A percentile compares a stretch with the other conserved stretches of the same genome.
Conservation (phyloP, 768 basidiomycete species). For the Kwoniella sp. region DNA sequence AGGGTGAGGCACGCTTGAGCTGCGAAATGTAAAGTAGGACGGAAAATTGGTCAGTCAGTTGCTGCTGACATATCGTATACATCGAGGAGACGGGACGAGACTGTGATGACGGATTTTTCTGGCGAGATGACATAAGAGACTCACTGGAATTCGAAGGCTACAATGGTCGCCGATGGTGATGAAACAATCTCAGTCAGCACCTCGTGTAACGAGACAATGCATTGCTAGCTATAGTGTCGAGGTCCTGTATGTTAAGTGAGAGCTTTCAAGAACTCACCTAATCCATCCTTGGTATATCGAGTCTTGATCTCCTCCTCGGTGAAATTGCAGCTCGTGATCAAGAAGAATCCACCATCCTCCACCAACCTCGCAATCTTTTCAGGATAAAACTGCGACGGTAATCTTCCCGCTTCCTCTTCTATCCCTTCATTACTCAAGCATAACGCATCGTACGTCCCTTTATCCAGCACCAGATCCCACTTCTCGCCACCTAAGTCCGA, state of each 20-base stretch:
- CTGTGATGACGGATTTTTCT: background rate
- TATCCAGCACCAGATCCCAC: slow-evolving; percentile 58
- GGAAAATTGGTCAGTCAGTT: no score
- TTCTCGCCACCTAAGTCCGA: slow-evolving; percentile 39
- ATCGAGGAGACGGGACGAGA: no score
- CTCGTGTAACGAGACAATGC: background rate
- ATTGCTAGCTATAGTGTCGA: background rate
- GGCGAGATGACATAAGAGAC: slow-evolving; percentile 4
- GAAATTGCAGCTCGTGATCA: slow-evolving; percentile 60
- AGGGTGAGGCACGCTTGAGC: slow-evolving; percentile 55
- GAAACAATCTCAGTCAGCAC: background rate
- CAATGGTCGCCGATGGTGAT: background rate
- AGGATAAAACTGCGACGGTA: slow-evolving; percentile 56
- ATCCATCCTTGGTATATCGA: slow-evolving; percentile 46
- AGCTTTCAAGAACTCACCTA: slow-evolving; percentile 38
- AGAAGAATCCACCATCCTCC: slow-evolving; percentile 54
- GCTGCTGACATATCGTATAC: background rate
- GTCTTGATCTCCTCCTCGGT: slow-evolving; percentile 57
- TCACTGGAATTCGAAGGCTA: slow-evolving; percentile 49
- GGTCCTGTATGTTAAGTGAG: background rate
- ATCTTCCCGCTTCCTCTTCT: slow-evolving; percentile 32
- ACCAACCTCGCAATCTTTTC: slow-evolving; percentile 52
- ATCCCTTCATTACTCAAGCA: slow-evolving; percentile 50
- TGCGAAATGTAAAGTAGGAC: slow-evolving; percentile 1
- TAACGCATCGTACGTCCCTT: slow-evolving; percentile 60